These are phyloP conservation scores for Albifimbria verrucaria DNA, from an alignment of 2,329 filamentous ascomycete genomes.

Conservation along the genomic window DNA sequence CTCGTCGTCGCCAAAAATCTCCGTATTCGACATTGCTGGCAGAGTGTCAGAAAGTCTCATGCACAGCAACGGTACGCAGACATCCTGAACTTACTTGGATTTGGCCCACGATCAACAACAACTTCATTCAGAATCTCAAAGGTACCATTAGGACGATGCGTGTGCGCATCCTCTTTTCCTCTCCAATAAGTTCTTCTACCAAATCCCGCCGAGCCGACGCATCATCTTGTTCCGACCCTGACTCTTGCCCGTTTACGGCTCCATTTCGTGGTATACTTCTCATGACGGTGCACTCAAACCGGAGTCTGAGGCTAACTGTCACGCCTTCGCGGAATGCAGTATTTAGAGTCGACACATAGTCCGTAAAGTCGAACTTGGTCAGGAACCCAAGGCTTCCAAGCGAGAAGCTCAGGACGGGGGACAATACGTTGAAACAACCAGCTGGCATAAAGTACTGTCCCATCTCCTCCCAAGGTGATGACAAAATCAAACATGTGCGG, in stretches of 20 bases:
- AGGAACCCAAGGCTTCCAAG: conserved; percentile 91
- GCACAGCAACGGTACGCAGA: conserved; percentile 1
- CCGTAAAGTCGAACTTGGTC: conserved; percentile 90
- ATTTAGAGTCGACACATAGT: conserved; percentile 66
- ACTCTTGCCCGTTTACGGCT: conserved; percentile 9
- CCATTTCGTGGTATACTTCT: conserved; percentile 57
- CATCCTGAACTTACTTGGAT: conserved; percentile 64
- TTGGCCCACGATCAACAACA: conserved; percentile 92
- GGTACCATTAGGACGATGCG: conserved; percentile 78
- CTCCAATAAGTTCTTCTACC: conserved; percentile 85
- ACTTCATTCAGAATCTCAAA: conserved; percentile 94
- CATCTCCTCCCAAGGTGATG: conserved; percentile 87
- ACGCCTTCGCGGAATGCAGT: conserved; percentile 78
- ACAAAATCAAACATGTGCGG: conserved; percentile 94
- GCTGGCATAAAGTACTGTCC: conserved; percentile 93
- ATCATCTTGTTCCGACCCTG: conserved; percentile 30
- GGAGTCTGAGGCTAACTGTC: conserved; percentile 78
- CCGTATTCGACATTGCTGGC: conserved; percentile 82
- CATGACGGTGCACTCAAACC: conserved; percentile 95
- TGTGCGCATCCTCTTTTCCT: conserved; percentile 81
- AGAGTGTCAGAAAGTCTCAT: conserved; percentile 6
- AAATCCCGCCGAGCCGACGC: conserved; percentile 58
- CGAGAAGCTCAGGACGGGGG: conserved; percentile 87
- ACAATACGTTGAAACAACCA: conserved; percentile 97
- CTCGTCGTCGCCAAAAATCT: conserved; percentile 92